Percentiles rank a stretch among this genome's conserved stretches.
phyloP scores from a whole-genome alignment of 73 alveolate species.

The Paramecium primaurelia region DNA sequence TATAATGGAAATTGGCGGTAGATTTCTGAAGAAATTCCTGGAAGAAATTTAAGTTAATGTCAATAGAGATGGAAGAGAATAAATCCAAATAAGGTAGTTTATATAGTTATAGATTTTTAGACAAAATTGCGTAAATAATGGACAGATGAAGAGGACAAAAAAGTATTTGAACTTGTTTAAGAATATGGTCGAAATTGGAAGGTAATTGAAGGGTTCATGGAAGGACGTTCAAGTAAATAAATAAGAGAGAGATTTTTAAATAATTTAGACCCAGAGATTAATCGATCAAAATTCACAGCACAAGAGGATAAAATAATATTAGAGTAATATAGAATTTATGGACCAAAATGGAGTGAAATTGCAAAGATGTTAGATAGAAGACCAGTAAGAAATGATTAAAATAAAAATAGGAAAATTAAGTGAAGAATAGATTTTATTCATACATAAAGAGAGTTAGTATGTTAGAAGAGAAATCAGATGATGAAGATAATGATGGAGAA shows the following conservation, averaged over 20 bases:
- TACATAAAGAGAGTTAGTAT: conserved; percentile 2
- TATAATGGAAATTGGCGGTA: not conserved
- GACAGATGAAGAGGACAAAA: not conserved
- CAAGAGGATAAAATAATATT: conserved; percentile 7
- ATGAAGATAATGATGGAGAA: conserved; percentile 15
- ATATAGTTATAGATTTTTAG: not conserved
- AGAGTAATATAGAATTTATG: not conserved
- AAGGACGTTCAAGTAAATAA: not conserved
- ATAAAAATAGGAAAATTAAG: conserved; percentile 11
- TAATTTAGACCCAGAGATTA: conserved; percentile 30
- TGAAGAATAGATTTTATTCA: conserved; percentile 27
- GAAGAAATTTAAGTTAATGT: not conserved
- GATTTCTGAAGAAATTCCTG: not conserved
- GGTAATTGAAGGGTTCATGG: not conserved
- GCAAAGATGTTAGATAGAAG: conserved; percentile 28
- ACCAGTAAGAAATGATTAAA: not conserved
- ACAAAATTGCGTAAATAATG: not conserved
- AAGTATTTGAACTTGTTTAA: not conserved
- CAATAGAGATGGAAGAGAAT: conserved; percentile 39
- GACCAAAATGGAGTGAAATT: conserved; percentile 48
- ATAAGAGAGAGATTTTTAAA: conserved; percentile 33
- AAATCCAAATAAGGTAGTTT: not conserved
- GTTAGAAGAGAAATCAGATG: not conserved
- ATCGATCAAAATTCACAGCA: not conserved
- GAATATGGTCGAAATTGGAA: conserved; percentile 18